Evolutionary conservation across 768 basidiomycete genomes (phyloP).

Genomic region (Cystoderma amianthinum): DNA sequence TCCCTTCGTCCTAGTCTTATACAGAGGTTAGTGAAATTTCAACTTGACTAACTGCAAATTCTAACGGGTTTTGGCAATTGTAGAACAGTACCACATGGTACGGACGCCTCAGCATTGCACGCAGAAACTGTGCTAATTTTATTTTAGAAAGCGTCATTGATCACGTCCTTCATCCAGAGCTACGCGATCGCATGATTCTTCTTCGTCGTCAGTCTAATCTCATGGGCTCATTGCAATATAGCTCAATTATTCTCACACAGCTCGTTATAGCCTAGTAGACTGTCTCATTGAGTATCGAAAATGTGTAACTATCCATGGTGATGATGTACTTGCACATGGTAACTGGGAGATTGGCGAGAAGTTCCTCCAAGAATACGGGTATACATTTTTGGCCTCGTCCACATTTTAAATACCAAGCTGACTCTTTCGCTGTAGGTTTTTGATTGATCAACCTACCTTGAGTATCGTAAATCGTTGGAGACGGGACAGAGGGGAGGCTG

Average conservation of each 20-base stretch:
- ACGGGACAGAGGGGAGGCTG: conserved; percentile 70
- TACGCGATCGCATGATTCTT: conserved; percentile 88
- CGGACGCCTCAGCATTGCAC: conserved; percentile 10
- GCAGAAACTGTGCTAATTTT: conserved; percentile 3
- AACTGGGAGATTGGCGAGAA: conserved; percentile 88
- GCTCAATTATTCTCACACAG: conserved; percentile 26
- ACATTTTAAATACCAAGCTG: neutral
- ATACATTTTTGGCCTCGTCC: conserved; percentile 10
- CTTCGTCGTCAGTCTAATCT: conserved; percentile 53
- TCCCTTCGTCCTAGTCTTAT: conserved; percentile 85
- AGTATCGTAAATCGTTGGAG: conserved; percentile 84
- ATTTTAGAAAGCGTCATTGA: conserved; percentile 85
- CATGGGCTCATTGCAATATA: too few species aligned
- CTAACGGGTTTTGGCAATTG: conserved; percentile 8
- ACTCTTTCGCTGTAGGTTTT: conserved; percentile 49
- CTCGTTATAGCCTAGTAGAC: conserved; percentile 74
- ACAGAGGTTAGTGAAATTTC: conserved; percentile 49
- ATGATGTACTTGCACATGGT: conserved; percentile 82
- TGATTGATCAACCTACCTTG: conserved; percentile 70
- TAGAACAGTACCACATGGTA: conserved; percentile 83
- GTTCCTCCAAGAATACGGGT: conserved; percentile 85
- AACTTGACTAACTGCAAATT: conserved; percentile 1
- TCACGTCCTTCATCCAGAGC: conserved; percentile 79
- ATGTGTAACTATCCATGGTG: conserved; percentile 75
- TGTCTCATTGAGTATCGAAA: conserved; percentile 68